Evolutionary conservation across 768 basidiomycete species (phyloP), one percentile per base, ranked within the genome.

Genomic region (Gloeophyllum trabeum): DNA sequence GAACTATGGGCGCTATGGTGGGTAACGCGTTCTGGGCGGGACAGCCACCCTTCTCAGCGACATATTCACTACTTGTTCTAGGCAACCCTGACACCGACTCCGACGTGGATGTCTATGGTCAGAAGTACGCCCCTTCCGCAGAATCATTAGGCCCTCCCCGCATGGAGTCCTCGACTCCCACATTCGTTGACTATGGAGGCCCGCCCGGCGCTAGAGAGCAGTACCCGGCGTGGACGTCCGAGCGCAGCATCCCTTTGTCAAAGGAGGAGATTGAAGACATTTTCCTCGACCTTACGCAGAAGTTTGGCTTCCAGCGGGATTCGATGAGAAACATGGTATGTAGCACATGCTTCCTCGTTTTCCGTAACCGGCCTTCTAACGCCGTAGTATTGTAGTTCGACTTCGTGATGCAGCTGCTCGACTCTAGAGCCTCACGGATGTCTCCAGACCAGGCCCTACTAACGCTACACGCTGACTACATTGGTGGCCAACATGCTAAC

Each of bases 221-320:
- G 28, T 97, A 97, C 56, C 87, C 94, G 0, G 91, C 94, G 1
- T 99, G 96, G 96, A 80, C 79, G 6, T 62, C 79, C 30, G 96
- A 98, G 40, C 81, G 87, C 12, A 80, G 86, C 50, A 96, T 97
- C 47, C 94, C 94, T n/a, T 69, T 99, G 12, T 93, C 91, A 16
- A 97, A 98, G 69, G 96, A 99, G 61, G 96, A 97, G 67, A 97
- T 98, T 43, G 94, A 98, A 60, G 96, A 99, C 57, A 89, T 99
- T 39, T 89, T 98, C 58, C 76, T 97, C 40, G 96, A 98, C 67
- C 72, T 99, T 24, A 83, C 91, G 21, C 92, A 97, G 71, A 99
- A 98, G 64, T 99, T 98, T 63, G 96, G 96, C 47, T 99, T 99
- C 58, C 96, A 93, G 66, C 71, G 81, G 44, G 91, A 93, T 59